A percentile compares a stretch with the other conserved stretches of the same genome.
phyloP scores from a whole-genome alignment of 768 basidiomycete species.

The Pleurotus tuber-regium region DNA sequence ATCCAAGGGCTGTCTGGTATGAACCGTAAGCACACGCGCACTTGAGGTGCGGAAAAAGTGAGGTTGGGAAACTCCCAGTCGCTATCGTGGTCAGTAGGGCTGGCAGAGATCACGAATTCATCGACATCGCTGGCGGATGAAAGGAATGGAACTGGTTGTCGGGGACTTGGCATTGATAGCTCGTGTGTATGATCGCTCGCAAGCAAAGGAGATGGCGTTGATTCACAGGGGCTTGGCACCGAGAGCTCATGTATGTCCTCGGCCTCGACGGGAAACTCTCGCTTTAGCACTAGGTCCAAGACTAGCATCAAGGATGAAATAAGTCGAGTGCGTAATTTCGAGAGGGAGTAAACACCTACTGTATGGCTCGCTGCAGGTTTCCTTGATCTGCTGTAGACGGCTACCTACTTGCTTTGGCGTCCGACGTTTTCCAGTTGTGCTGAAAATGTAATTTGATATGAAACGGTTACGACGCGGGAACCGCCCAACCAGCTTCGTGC shows the following conservation, averaged over 20 bases:
- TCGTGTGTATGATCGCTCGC: neutral
- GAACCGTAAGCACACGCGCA: neutral
- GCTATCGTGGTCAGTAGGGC: neutral
- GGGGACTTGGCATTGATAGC: neutral
- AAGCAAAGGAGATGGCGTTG: neutral
- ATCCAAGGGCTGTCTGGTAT: neutral
- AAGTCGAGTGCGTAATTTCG: neutral
- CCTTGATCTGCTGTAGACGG: constrained; percentile 64
- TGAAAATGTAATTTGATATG: constrained; percentile 62
- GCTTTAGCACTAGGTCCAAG: constrained; percentile 17
- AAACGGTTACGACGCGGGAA: constrained; percentile 68
- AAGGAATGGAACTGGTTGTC: neutral
- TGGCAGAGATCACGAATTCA: neutral
- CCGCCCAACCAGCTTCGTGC: constrained; percentile 51
- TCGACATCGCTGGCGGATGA: neutral
- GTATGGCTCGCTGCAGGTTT: constrained; percentile 54
- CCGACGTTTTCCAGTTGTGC: constrained; percentile 50
- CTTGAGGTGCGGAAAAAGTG: neutral
- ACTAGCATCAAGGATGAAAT: constrained; percentile 18
- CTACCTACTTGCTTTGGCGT: constrained; percentile 72
- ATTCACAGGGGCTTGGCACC: neutral
- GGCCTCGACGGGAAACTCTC: neutral
- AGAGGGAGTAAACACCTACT: constrained; percentile 38
- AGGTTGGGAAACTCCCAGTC: neutral
- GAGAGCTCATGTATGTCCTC: neutral